Conservation (phyloP, 495 filamentous ascomycete species). For the Aspergillus campestris region DNA sequence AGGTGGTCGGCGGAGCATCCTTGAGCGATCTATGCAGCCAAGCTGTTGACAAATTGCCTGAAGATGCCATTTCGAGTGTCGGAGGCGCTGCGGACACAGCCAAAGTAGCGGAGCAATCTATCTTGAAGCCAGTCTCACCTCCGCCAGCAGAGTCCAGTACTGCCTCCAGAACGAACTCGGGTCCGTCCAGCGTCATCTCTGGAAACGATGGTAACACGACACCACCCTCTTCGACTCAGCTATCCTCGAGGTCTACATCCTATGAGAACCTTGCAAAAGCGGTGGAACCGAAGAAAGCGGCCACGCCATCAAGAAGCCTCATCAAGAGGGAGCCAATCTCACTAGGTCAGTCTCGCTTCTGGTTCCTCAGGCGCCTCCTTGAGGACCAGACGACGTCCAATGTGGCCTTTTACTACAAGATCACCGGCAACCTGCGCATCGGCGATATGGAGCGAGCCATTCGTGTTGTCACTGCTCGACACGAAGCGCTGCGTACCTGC, state of each 20-base stretch:
- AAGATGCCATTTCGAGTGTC: background rate
- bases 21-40: background rate
- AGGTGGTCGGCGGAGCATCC: slow-evolving; percentile 10
- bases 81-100: background rate
- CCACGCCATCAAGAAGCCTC: background rate
- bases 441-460: slow-evolving; percentile 26
- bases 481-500: slow-evolving; percentile 38
- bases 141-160: too few relatives aligned
- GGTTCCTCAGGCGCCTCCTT: slow-evolving; percentile 29
- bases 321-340: slow-evolving; percentile 13
- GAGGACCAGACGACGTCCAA: slow-evolving; percentile 33
- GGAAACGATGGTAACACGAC: too few relatives aligned
- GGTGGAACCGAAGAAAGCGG: too few relatives aligned
- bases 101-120: too few relatives aligned
- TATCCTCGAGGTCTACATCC: too few relatives aligned
- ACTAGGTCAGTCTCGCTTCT: slow-evolving; percentile 37
- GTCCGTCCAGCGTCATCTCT: too few relatives aligned
- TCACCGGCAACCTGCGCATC: slow-evolving; percentile 13
- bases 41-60: background rate
- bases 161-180: too few relatives aligned
- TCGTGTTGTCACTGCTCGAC: slow-evolving; percentile 16
- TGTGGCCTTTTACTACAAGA: slow-evolving; percentile 2
- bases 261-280: too few relatives aligned
- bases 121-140: too few relatives aligned
- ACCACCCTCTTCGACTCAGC: too few relatives aligned